Conservation (phyloP, 257 asterid species). For the Capsicum chinense region DNA sequence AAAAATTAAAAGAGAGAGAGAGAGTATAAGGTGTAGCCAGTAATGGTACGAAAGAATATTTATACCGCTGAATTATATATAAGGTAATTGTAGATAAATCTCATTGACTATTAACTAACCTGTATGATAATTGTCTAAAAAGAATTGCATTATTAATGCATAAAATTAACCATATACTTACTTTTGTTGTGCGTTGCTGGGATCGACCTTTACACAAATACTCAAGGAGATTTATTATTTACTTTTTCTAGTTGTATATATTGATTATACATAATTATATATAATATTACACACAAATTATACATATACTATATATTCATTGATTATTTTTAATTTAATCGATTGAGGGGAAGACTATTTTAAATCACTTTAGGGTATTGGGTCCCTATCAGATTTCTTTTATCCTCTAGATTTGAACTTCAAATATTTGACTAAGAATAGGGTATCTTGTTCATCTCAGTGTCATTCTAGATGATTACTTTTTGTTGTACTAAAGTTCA, state of each 20-base stretch:
- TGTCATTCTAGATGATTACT: neutral
- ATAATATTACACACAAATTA: too few species aligned
- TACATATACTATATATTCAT: neutral
- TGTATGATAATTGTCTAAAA: neutral
- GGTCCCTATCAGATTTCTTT: neutral
- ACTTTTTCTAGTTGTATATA: too few species aligned
- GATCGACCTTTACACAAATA: neutral
- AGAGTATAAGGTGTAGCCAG: too few species aligned
- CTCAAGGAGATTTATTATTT: too few species aligned
- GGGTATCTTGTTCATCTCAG: neutral
- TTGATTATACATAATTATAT: too few species aligned
- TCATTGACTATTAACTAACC: neutral
- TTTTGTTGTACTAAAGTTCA: neutral
- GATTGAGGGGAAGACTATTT: neutral
- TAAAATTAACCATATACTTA: neutral
- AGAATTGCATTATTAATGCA: accelerated
- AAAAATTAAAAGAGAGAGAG: too few species aligned
- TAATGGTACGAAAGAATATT: neutral
- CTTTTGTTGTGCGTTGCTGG: too few species aligned
- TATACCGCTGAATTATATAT: neutral
- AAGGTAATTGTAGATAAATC: neutral
- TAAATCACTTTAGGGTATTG: neutral
- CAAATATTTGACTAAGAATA: neutral
- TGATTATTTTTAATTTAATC: neutral
- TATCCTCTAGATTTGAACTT: neutral